Evolutionary conservation across 257 asterid genomes (phyloP).

Genomic region (Marsdenia floribunda): DNA sequence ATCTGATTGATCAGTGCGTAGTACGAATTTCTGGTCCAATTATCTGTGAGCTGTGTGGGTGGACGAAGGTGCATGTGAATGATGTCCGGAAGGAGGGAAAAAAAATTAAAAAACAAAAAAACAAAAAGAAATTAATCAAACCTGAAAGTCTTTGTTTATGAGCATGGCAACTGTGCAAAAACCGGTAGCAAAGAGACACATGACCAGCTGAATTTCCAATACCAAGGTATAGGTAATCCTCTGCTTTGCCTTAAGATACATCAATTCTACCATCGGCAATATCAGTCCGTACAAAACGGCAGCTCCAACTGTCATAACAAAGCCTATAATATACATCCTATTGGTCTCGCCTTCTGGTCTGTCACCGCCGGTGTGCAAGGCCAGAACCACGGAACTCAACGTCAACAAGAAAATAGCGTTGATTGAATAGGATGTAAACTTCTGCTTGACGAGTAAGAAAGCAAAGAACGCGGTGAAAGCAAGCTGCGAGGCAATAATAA

Average conservation of each 20-base stretch:
- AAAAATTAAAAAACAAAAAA: too few relatives aligned
- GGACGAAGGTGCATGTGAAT: too few relatives aligned
- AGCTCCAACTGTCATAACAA: slow-evolving; percentile 20
- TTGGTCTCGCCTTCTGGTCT: slow-evolving; percentile 22
- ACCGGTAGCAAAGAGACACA: slow-evolving; percentile 14
- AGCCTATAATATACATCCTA: slow-evolving; percentile 23
- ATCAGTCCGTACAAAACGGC: slow-evolving; percentile 27
- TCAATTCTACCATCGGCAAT: slow-evolving; percentile 29
- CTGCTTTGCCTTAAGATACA: slow-evolving; percentile 26
- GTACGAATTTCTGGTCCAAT: too few relatives aligned
- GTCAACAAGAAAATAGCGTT: slow-evolving; percentile 28
- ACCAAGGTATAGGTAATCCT: slow-evolving; percentile 25
- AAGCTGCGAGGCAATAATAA: slow-evolving; percentile 24
- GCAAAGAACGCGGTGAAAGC: slow-evolving; percentile 26
- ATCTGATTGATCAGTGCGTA: too few relatives aligned
- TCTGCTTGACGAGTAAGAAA: slow-evolving; percentile 26
- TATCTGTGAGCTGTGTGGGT: too few relatives aligned
- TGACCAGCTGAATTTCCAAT: slow-evolving; percentile 27
- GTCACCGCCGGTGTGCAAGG: slow-evolving; percentile 15
- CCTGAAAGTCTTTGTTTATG: slow-evolving; percentile 30
- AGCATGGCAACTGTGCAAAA: slow-evolving; percentile 29
- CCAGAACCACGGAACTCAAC: slow-evolving; percentile 24
- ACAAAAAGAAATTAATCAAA: not conserved
- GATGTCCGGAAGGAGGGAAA: too few relatives aligned
- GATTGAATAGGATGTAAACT: slow-evolving; percentile 16